These are phyloP conservation scores for Aphanocladium album DNA, from an alignment of 2,329 filamentous ascomycete genomes.

Conservation along the genomic window DNA sequence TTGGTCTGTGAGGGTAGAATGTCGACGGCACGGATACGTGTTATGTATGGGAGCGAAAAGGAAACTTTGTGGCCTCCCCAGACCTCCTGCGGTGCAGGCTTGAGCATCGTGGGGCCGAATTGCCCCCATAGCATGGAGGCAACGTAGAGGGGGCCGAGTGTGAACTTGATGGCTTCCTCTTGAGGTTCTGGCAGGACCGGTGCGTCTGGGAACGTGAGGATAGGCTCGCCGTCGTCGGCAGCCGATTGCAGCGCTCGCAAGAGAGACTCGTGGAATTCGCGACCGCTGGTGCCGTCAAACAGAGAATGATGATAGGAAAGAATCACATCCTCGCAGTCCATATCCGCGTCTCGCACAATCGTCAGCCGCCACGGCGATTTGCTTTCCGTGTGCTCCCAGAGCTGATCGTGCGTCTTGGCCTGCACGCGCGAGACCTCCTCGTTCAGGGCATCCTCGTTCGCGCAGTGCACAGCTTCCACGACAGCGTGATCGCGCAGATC, in stretches of 20 bases:
- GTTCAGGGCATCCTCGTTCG: slow-evolving; percentile 25
- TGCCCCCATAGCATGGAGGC: slow-evolving; percentile 34
- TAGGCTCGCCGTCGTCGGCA: not conserved
- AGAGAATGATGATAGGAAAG: slow-evolving; percentile 50
- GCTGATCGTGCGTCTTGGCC: slow-evolving; percentile 34
- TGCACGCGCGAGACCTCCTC: slow-evolving; percentile 27
- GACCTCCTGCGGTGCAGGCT: slow-evolving; percentile 17
- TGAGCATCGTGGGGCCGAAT: slow-evolving; percentile 36
- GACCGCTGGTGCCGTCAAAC: slow-evolving; percentile 45
- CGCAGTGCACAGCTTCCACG: slow-evolving; percentile 24
- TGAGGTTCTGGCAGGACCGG: slow-evolving; percentile 33
- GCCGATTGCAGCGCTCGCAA: slow-evolving; percentile 37
- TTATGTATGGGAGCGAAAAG: slow-evolving; percentile 29
- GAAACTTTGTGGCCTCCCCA: slow-evolving; percentile 37
- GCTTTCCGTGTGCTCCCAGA: slow-evolving; percentile 35
- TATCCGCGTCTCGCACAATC: slow-evolving; percentile 25
- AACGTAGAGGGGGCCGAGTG: slow-evolving; percentile 36
- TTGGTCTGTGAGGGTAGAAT: slow-evolving; percentile 25
- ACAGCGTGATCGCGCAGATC: slow-evolving; percentile 40
- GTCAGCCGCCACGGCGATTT: slow-evolving; percentile 45
- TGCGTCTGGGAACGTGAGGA: slow-evolving; percentile 27
- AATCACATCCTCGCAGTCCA: slow-evolving; percentile 33
- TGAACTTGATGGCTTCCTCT: slow-evolving; percentile 37
- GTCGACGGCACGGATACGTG: slow-evolving; percentile 33
- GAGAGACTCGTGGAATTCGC: slow-evolving; percentile 44